These are phyloP conservation scores for Epichloe coenophiala DNA, from an alignment of 2,329 filamentous ascomycete species.

Conservation along the genomic window DNA sequence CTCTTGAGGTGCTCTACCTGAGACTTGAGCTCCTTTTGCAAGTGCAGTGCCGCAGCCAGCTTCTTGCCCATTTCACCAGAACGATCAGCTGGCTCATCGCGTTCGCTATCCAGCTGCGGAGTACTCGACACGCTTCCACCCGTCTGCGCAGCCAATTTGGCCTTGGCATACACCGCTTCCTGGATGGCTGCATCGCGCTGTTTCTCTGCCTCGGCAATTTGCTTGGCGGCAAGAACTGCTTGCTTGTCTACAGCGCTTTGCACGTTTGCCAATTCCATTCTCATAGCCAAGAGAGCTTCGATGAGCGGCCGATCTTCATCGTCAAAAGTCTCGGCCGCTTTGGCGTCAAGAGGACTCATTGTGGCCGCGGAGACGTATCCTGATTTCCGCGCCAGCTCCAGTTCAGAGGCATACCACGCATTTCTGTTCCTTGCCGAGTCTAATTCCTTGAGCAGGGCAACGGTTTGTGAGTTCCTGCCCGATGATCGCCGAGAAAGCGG, in stretches of 20 bases:
- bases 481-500: constrained; percentile 47
- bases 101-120: constrained; percentile 44
- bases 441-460: constrained; percentile 71
- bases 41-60: constrained; percentile 65
- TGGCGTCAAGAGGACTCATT: constrained; percentile 63
- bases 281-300: constrained; percentile 85
- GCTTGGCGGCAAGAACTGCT: constrained; percentile 68
- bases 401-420: constrained; percentile 92
- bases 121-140: constrained; percentile 50
- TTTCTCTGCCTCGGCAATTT: constrained; percentile 87
- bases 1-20: constrained; percentile 53
- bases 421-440: constrained; percentile 76
- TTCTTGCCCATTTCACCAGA: constrained; percentile 66
- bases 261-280: constrained; percentile 75
- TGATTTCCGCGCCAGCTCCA: constrained; percentile 79
- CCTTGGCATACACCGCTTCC: constrained; percentile 90
- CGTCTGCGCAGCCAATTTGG: constrained; percentile 69
- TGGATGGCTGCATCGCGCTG: constrained; percentile 89
- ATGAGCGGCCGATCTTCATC: constrained; percentile 88
- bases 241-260: constrained; percentile 84
- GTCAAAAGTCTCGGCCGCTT: constrained; percentile 64
- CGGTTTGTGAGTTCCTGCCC: constrained; percentile 50
- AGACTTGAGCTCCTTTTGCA: constrained; percentile 70
- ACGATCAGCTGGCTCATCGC: constrained; percentile 41
- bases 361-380: constrained; percentile 67